Base-by-base conservation (phyloP, 345 rosid genomes). In the Euphorbia pulcherrima region DNA sequence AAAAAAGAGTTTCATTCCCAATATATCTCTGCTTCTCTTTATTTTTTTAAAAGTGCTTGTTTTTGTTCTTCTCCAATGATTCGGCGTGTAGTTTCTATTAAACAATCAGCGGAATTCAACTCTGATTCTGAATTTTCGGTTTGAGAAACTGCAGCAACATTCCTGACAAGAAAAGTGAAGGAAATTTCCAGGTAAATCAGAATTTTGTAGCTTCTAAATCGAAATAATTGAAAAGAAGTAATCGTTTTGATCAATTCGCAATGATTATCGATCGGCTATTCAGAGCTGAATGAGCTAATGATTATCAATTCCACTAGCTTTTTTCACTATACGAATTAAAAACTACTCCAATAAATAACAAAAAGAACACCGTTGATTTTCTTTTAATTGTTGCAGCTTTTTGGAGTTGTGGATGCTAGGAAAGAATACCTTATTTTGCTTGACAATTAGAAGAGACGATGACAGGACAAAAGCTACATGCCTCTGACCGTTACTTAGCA, bases 381-480 rank as follows among this genome's bases (percentile, higher is more conserved):
- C 68, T 46, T 58, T 41, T 56, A 23, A 35, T 54, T 17, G 20
- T 16, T 60, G 48, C 67, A 69, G 73, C 52, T 21, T 60, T 70
- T 53, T n/a, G 27, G 27, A 16, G 8, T 62, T 47, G 67, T 71
- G 28, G 39, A 75, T 77, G 75, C 28, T 16, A 65, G 77, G 75
- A 60, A 74, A 66, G 78, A 72, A 62, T 65, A 24, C n/a, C 26
- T 76, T 68, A 48, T 62, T 59, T 70, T 77, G 8, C n/a, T 68
- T 76, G 37, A 5, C 59, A 75, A 56, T 68, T 77, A 10, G 39
- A 72, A 74, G 71, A 60, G 68, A 71, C 83, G 75, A 93, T 93
- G 96, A 64, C 73, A 20, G 87, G 83, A 76, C 77, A 75, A 57
- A 82, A 82, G 46, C 74, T 86, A 55, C 86, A 84, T 16, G 41